Evolutionary conservation across 2,329 filamentous ascomycete species (phyloP).

Genomic region (Fusarium guadeloupense): DNA sequence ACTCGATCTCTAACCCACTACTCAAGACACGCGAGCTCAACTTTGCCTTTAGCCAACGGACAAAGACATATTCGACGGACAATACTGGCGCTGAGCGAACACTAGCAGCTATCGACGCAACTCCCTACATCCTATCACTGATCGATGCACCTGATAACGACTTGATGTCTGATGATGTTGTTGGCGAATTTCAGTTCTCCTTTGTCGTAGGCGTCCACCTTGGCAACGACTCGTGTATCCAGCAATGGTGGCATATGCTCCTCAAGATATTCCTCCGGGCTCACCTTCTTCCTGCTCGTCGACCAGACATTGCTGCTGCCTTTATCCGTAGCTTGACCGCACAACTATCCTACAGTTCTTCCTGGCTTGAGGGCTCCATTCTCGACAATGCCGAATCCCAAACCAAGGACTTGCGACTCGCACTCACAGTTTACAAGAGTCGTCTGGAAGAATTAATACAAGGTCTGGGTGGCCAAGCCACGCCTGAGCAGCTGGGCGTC

Average conservation of each 20-base stretch:
- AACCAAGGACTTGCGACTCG: constrained; percentile 53
- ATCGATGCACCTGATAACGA: constrained; percentile 46
- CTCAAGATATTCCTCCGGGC: constrained; percentile 62
- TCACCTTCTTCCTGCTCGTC: constrained; percentile 53
- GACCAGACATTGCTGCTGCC: constrained; percentile 56
- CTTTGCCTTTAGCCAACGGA: constrained; percentile 58
- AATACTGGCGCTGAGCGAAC: constrained; percentile 52
- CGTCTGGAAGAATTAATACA: constrained; percentile 60
- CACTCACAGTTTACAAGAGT: constrained; percentile 64
- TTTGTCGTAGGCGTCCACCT: constrained; percentile 67
- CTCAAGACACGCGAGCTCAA: constrained; percentile 53
- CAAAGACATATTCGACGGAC: constrained; percentile 54
- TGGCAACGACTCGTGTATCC: constrained; percentile 66
- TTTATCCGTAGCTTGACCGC: constrained; percentile 62
- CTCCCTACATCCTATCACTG: constrained; percentile 54
- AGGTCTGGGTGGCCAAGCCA: constrained; percentile 46
- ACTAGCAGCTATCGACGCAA: constrained; percentile 59
- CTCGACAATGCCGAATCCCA: constrained; percentile 49
- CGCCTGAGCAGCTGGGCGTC: constrained; percentile 55
- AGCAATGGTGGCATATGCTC: constrained; percentile 69
- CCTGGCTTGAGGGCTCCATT: constrained; percentile 58
- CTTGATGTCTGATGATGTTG: constrained; percentile 54
- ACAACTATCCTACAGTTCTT: constrained; percentile 64
- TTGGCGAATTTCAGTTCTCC: constrained; percentile 69
- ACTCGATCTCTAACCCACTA: constrained; percentile 47